Evolutionary conservation across 2,329 filamentous ascomycete genomes (phyloP), one percentile per base, ranked within the genome.

Genomic region (Hymenoscyphus occultus): DNA sequence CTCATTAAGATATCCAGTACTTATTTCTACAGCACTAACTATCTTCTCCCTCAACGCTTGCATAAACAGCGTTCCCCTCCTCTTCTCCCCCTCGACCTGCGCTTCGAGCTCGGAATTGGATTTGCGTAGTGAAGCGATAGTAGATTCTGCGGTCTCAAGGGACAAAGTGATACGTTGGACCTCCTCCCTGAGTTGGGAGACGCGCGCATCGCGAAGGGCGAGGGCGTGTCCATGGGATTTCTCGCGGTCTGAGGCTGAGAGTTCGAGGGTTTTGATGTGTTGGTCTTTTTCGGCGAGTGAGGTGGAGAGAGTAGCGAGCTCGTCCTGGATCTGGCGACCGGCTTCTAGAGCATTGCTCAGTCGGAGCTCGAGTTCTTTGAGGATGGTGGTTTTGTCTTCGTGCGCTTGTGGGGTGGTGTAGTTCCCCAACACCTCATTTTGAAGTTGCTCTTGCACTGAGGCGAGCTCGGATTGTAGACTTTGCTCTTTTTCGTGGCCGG

Each of bases 21-120:
- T 81, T 77, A 82, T 80, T 58, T 76, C 72, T 56, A 84, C 69
- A 0, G 83, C 81, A 4, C 80, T 71, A 69, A 80, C 80, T 39
- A 87, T 74, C 76, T 86, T 83, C 1, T 74, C 79, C 74, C 80
- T 80, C 78, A 87, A 81, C 5, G 76, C 74, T 10, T 82, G 79
- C 1, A 86, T 78, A 0, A 81, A 80, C 5, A 73, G 75, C 71
- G 76, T 77, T 2, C 82, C 81, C 16, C 77, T 76, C 2, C 72
- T 78, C 74, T 80, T 82, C 78, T 87, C 81, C 2, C 76, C 74
- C 12, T 82, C 80, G 7, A 85, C 78, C 1, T 80, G 80, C 4
- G 72, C 75, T 70, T 76, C 78, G 32, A 86, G 67, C 0, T 74
- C 74, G 22, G 73, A 73, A 39, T 83, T 84, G 68, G 84, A 82